Base-by-base conservation (phyloP, 768 basidiomycete genomes). In the Boletus bicolor region DNA sequence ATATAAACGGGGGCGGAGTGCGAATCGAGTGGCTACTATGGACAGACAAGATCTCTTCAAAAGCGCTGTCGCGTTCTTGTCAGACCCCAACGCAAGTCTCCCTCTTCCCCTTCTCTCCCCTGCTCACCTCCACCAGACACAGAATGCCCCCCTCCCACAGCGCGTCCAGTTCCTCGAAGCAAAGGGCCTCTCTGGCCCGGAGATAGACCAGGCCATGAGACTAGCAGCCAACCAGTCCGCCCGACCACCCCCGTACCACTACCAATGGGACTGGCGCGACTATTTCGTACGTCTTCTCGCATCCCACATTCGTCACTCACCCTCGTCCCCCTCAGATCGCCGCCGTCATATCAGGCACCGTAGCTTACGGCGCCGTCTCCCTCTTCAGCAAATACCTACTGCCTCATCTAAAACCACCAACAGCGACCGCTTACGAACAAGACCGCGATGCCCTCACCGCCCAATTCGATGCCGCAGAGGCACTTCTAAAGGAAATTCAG, bases 141-240 rank as follows among this genome's bases (percentile, higher is more conserved):
- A 88, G 65, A 76, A 85, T 36, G 90, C 93, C 3, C 79, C 93
- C 2, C 73, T 96, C 30, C 79, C 89, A 1, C 91, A 96, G 69
- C 84, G 91, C 49, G 81, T 98, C 44, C 87, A 91, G 59, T 99
- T 98, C 75, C 82, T 99, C n/a, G 89, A 97, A 65, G 87, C 92
- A 7, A 98, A 98, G 71, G 97, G 97, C 2, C 77, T 99, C 35
- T 86, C 85, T 0, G 77, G 79, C 7, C 71, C 77, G 15, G 96
- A 99, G 74, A 94, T 98, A 57, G 91, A 97, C 69, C 76, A 84
- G 32, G 94, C 93, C 1, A 70, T 98, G 67, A 80, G 80, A 55
- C 86, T 86, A 67, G 81, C 85, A 0, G 70, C 83, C 17, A 69
- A 51, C 38, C 65, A 69, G 41, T 55, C 54, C 55, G 49, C 14